Evolutionary conservation across 768 basidiomycete species (phyloP).

Genomic region (Stropharia rugosoannulata): DNA sequence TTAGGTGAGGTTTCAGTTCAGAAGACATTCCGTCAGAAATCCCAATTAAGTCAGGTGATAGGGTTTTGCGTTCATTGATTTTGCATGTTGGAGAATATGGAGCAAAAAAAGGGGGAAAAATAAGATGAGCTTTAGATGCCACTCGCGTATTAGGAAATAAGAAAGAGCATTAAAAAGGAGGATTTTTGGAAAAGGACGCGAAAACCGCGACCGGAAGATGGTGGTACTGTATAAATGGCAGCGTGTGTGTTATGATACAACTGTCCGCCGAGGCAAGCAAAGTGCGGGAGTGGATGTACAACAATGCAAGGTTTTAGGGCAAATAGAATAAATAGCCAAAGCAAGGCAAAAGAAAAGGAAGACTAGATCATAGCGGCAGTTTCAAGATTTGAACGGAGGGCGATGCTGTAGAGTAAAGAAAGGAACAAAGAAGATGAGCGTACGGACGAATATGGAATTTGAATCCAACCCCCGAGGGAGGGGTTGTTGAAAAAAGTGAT

Average conservation of each 20-base stretch:
- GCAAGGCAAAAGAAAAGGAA: conserved; percentile 7
- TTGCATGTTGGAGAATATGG: background rate
- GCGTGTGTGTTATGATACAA: background rate
- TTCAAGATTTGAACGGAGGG: conserved; percentile 65
- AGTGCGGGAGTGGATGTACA: background rate
- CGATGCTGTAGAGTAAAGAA: conserved; percentile 50
- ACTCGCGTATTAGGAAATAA: background rate
- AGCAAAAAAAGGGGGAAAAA: conserved; percentile 19
- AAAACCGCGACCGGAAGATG: background rate
- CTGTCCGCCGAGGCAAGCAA: background rate
- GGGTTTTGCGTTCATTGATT: background rate
- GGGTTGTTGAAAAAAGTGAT: conserved; percentile 8
- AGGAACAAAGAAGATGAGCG: conserved; percentile 30
- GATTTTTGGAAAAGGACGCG: background rate
- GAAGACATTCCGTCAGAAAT: background rate
- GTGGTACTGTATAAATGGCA: background rate
- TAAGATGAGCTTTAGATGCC: conserved; percentile 9
- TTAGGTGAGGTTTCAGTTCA: conserved; percentile 1
- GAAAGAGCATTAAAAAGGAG: conserved; percentile 6
- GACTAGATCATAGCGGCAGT: conserved; percentile 44
- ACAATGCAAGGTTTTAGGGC: background rate
- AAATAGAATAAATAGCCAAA: conserved; percentile 3
- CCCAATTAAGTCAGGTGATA: conserved; percentile 2
- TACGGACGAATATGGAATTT: conserved; percentile 15
- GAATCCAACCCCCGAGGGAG: background rate